Percentiles rank a stretch among this genome's conserved stretches.
Evolutionary conservation across 768 basidiomycete species (phyloP).

Genomic region (Phylloporus scabripes): DNA sequence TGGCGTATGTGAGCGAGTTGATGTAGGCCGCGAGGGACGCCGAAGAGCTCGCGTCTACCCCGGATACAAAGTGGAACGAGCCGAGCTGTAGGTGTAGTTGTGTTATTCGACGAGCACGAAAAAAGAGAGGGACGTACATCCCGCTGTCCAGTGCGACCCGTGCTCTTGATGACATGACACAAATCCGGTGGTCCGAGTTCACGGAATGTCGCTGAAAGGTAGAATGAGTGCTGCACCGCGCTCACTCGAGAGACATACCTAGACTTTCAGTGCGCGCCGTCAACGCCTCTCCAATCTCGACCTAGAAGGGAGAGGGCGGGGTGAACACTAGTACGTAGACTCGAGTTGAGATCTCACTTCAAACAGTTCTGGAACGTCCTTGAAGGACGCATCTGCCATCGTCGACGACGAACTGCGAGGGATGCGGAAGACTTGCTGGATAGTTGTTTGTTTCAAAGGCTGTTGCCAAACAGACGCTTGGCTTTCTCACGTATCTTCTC

Average conservation of each 20-base stretch:
- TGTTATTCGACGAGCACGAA: not conserved
- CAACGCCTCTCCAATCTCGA: slow-evolving; percentile 86
- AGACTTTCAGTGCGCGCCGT: slow-evolving; percentile 88
- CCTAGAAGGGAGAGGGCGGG: slow-evolving; percentile 44
- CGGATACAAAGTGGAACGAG: slow-evolving; percentile 96
- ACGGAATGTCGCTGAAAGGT: slow-evolving; percentile 74
- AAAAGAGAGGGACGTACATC: slow-evolving; percentile 55
- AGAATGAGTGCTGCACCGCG: not conserved
- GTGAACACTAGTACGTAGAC: not conserved
- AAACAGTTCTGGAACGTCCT: slow-evolving; percentile 94
- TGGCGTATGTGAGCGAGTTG: slow-evolving; percentile 94
- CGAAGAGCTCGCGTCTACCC: slow-evolving; percentile 97
- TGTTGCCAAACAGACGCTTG: slow-evolving; percentile 24
- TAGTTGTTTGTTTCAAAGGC: slow-evolving; percentile 18
- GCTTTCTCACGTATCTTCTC: too few species aligned
- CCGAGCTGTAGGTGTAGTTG: slow-evolving; percentile 53
- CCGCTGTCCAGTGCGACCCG: slow-evolving; percentile 74
- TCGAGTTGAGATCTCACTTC: slow-evolving; percentile 52
- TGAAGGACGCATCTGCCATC: slow-evolving; percentile 73
- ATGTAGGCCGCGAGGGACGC: slow-evolving; percentile 97
- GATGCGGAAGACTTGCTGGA: not conserved
- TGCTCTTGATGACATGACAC: slow-evolving; percentile 92
- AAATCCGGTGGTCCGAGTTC: slow-evolving; percentile 97
- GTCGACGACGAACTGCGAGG: slow-evolving; percentile 9
- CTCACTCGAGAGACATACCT: slow-evolving; percentile 47